A percentile compares a stretch with the other conserved stretches of the same genome.
Conservation (phyloP, 768 basidiomycete species). For the Panaeolus cyanescens region DNA sequence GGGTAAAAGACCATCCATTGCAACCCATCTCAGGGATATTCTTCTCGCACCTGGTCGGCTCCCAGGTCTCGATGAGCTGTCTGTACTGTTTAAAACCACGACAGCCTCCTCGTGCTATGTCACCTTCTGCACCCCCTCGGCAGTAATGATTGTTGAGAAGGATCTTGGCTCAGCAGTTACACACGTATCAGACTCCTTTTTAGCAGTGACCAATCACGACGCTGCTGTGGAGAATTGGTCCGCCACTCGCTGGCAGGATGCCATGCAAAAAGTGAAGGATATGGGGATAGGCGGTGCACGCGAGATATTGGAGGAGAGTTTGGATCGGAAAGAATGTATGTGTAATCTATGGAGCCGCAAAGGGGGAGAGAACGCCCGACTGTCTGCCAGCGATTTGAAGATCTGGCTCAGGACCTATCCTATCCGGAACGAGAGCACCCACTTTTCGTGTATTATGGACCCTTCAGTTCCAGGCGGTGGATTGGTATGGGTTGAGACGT, state of each 20-base stretch:
- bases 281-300: constrained; percentile 12
- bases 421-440: constrained; percentile 35
- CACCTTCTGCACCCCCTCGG: constrained; percentile 33
- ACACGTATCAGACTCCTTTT: constrained; percentile 23
- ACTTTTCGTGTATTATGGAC: constrained; percentile 43
- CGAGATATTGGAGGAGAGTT: constrained; percentile 31
- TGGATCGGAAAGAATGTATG: constrained; percentile 31
- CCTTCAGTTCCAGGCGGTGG: constrained; percentile 34
- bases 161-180: constrained; percentile 25
- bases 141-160: constrained; percentile 35
- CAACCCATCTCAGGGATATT: constrained; percentile 31
- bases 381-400: constrained; percentile 23
- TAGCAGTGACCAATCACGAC: constrained; percentile 41
- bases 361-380: constrained; percentile 5
- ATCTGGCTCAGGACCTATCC: constrained; percentile 33
- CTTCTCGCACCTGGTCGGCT: constrained; percentile 29
- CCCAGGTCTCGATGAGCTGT: constrained; percentile 25
- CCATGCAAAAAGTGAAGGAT: constrained; percentile 12
- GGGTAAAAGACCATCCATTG: constrained; percentile 31
- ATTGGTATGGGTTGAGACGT: constrained; percentile 34
- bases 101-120: constrained; percentile 35
- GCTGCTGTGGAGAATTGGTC: constrained; percentile 24
- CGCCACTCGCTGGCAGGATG: constrained; percentile 17
- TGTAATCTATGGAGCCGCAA: constrained; percentile 19
- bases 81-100: constrained; percentile 13